These are phyloP conservation scores for Pseudozyma sp. DNA, from an alignment of 1,284 basidiomycete species.

Conservation along the genomic window DNA sequence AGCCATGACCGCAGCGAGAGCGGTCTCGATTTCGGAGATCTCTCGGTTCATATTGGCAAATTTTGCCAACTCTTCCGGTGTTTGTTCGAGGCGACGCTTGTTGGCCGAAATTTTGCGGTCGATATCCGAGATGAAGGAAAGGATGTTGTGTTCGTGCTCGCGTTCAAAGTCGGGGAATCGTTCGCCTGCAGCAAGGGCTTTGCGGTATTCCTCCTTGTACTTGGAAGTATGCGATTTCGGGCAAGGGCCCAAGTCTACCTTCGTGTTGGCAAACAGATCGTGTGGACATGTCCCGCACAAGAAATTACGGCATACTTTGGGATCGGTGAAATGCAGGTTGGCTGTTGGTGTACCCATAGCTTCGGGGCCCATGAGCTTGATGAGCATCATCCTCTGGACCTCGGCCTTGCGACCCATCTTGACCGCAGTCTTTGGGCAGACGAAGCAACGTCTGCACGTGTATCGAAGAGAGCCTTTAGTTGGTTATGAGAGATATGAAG, in stretches of 20 bases:
- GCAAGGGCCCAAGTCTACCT: conserved; percentile 99
- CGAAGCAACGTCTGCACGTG: conserved; percentile 11
- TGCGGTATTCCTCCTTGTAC: conserved; percentile 89
- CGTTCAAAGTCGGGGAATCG: conserved; percentile 63
- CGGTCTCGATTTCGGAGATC: conserved; percentile 98
- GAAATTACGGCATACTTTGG: conserved; percentile 99
- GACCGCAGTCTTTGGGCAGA: conserved; percentile 2
- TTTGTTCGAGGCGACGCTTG: conserved; percentile 95
- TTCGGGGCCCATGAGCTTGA: conserved; percentile 72
- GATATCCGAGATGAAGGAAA: conserved; percentile 96
- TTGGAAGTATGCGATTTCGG: conserved; percentile 96
- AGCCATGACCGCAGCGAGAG: conserved; percentile 96
- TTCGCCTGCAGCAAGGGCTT: conserved; percentile 78
- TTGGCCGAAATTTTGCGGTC: conserved; percentile 94
- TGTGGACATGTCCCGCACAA: conserved; percentile 98
- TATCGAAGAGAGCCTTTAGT: neutral
- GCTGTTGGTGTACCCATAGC: conserved; percentile 65
- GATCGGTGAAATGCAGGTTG: conserved; percentile 91
- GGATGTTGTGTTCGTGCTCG: conserved; percentile 89
- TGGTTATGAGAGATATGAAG: neutral
- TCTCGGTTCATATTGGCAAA: conserved; percentile 99
- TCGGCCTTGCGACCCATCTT: conserved; percentile 72
- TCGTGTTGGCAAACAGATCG: conserved; percentile 98
- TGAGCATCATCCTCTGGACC: conserved; percentile 91
- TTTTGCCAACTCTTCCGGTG: conserved; percentile 98